These are phyloP conservation scores for Aspergillus fumigatus DNA, from an alignment of 2,329 filamentous ascomycete species.

Conservation along the genomic window DNA sequence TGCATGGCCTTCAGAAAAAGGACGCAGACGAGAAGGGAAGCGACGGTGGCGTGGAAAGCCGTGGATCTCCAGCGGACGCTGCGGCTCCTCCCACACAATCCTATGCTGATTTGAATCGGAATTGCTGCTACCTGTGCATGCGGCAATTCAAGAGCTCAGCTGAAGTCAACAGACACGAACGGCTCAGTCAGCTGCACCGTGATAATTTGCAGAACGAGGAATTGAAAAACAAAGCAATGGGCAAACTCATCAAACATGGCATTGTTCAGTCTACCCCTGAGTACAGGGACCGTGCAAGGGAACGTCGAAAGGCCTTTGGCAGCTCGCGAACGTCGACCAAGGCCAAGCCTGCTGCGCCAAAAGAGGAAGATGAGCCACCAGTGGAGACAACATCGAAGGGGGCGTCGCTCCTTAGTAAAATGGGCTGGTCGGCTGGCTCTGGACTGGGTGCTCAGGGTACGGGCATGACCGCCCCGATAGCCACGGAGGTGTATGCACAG, in stretches of 20 bases:
- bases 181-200: slow-evolving; percentile 54
- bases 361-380: slow-evolving; percentile 27
- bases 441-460: slow-evolving; percentile 47
- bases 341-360: slow-evolving; percentile 21
- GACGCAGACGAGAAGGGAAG: slow-evolving; percentile 22
- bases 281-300: slow-evolving; percentile 45
- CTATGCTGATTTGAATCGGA: slow-evolving; percentile 55
- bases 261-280: slow-evolving; percentile 33
- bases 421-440: slow-evolving; percentile 47
- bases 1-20: slow-evolving; percentile 50
- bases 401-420: slow-evolving; percentile 48
- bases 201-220: slow-evolving; percentile 51
- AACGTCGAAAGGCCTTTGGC: slow-evolving; percentile 44
- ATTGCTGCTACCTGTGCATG: slow-evolving; percentile 60
- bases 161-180: slow-evolving; percentile 57
- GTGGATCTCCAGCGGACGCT: slow-evolving; percentile 17
- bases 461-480: slow-evolving; percentile 45
- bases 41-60: slow-evolving; percentile 21
- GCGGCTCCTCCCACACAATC: slow-evolving; percentile 47
- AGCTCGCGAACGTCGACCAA: slow-evolving; percentile 19
- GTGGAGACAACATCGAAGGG: slow-evolving; percentile 42
- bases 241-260: slow-evolving; percentile 42
- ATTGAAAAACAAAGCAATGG: slow-evolving; percentile 37
- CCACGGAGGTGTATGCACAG: slow-evolving; percentile 47
- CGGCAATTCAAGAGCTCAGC: slow-evolving; percentile 53